Percentiles rank a stretch among this genome's conserved stretches.
Conservation (phyloP, 306 rosid genomes). For the Fragaria nilgerrensis region DNA sequence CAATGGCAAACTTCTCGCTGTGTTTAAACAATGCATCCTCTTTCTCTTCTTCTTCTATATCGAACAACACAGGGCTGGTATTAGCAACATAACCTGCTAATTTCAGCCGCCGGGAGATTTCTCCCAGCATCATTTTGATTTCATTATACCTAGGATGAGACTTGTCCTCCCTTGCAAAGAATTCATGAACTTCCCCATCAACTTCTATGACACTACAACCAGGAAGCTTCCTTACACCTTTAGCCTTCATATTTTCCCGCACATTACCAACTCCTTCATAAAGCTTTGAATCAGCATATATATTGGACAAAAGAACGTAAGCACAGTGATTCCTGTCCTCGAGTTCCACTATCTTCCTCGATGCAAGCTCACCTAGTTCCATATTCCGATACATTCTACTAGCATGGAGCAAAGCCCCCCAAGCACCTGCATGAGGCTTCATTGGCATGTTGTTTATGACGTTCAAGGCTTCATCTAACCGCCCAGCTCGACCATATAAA, state of each 20-base stretch:
- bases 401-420: slow-evolving; percentile 68
- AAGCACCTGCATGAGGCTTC: slow-evolving; percentile 58
- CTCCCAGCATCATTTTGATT: slow-evolving; percentile 50
- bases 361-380: slow-evolving; percentile 51
- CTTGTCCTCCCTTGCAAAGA: slow-evolving; percentile 56
- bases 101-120: slow-evolving; percentile 44
- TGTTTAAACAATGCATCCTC: slow-evolving; percentile 53
- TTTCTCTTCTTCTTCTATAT: slow-evolving; percentile 61
- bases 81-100: slow-evolving; percentile 44
- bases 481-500: slow-evolving; percentile 59
- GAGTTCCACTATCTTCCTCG: slow-evolving; percentile 44
- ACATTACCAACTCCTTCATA: slow-evolving; percentile 46
- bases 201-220: slow-evolving; percentile 67
- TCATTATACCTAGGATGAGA: slow-evolving; percentile 48
- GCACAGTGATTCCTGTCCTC: slow-evolving; percentile 57
- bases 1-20: slow-evolving; percentile 58
- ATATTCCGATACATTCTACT: slow-evolving; percentile 46
- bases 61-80: slow-evolving; percentile 53
- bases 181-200: slow-evolving; percentile 65
- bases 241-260: slow-evolving; percentile 46
- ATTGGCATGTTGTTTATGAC: slow-evolving; percentile 59
- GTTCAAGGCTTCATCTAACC: slow-evolving; percentile 48
- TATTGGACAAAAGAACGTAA: slow-evolving; percentile 55
- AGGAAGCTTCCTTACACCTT: slow-evolving; percentile 54
- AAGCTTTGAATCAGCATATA: slow-evolving; percentile 53